These are phyloP conservation scores for Naegleria lovaniensis DNA, from an alignment of 208 protist species.

Conservation along the genomic window DNA sequence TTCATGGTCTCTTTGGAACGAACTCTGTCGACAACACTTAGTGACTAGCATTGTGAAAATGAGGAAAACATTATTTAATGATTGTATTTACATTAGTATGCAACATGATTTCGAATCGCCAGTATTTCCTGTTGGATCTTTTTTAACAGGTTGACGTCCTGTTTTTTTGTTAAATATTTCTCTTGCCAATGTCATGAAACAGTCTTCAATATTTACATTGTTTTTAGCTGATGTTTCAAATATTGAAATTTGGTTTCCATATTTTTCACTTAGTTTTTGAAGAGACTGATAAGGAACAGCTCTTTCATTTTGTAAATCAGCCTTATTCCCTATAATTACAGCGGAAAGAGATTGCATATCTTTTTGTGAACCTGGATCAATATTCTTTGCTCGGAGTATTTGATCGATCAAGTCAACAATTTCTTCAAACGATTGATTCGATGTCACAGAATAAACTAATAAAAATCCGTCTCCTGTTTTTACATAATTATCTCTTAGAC, in stretches of 20 bases:
- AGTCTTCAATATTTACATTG: conserved; percentile 35
- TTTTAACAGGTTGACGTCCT: background rate
- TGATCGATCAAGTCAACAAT: conserved; percentile 29
- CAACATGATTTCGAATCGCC: background rate
- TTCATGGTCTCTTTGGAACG: too few species aligned
- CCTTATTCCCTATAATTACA: conserved; percentile 34
- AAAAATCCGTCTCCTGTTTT: conserved; percentile 22
- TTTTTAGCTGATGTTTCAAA: conserved; percentile 40
- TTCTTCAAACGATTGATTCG: conserved; percentile 45
- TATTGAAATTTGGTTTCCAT: conserved; percentile 17
- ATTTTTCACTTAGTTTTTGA: conserved; percentile 19
- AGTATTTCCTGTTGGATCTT: background rate
- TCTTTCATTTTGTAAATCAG: conserved; percentile 28
- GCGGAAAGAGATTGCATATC: background rate
- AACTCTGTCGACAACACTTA: too few species aligned
- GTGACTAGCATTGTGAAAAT: too few species aligned
- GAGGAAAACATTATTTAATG: background rate
- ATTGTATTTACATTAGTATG: background rate
- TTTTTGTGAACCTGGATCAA: background rate
- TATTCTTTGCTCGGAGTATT: background rate
- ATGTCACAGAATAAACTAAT: conserved; percentile 40
- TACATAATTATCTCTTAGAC: conserved; percentile 28
- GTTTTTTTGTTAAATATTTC: conserved; percentile 7
- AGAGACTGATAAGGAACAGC: background rate
- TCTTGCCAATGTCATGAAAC: conserved; percentile 14